Base-by-base conservation (phyloP, 345 rosid species). In the Hibiscus syriacus region DNA sequence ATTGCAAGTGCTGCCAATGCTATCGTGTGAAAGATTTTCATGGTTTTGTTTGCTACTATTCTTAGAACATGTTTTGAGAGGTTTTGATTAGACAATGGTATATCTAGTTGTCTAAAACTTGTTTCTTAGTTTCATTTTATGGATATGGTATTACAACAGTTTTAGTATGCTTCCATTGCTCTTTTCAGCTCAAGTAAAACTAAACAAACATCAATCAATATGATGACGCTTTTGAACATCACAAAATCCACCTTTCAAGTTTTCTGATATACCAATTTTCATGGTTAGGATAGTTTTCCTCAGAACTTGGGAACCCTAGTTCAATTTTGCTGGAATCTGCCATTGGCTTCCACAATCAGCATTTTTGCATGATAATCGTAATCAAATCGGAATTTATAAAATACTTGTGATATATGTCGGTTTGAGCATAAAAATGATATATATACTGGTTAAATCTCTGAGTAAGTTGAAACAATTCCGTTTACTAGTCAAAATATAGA, bases 1-100 rank as follows among this genome's bases (percentile, higher is more conserved):
- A 87, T 90, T 41, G 96, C 94, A 11, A 90, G 92, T 75, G 93
- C 93, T 74, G 93, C 96, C 53, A 84, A 82, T 78, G 86, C 86
- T 16, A 84, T 84, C 30, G 86, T 84, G 26, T 84, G 29, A 74
- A 65, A 25, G 56, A 10, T 52, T 57, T n/a, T 3, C 16, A 36
- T 19, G 53, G 39, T 36, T 65, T 38, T 53, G 61, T 52, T 20
- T 7, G 50, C 11, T 20, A 46, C 19, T 8, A 16, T 6, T 3
- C 38, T 60, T 36, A n/a, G n/a, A 38, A 36, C 65, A 20, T 60
- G 49, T 38, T 61, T 39, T 61, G 29, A 23, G 66, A 39, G 50
- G 5, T 13, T 61, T 61, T 61, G 2, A 38, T 39, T 50, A 6
- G 14, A 61, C 50, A 13, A 6, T 39, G 26, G 19, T 22, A 38